These are phyloP conservation scores for Xanthoconium separans DNA, from an alignment of 1,284 basidiomycete species.

Conservation along the genomic window DNA sequence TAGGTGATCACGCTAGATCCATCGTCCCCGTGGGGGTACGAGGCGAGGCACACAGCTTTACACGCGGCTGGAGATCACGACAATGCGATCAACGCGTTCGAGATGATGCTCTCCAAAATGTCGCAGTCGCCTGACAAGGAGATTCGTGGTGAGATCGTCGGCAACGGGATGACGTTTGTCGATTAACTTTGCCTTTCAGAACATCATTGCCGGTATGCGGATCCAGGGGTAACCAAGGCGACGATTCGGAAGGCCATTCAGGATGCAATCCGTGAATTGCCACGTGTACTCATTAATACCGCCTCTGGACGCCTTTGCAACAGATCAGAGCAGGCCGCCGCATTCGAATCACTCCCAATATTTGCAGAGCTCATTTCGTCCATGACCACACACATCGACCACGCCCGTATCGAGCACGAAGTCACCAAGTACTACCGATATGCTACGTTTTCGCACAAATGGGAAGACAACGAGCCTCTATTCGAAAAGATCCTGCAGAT, in stretches of 20 bases:
- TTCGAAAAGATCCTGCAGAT: background rate
- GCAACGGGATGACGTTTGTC: fast-evolving
- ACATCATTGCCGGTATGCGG: background rate
- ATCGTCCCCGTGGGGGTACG: background rate
- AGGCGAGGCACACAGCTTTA: background rate
- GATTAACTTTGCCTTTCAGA: background rate
- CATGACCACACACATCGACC: background rate
- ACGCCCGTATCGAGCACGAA: background rate
- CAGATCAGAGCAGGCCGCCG: background rate
- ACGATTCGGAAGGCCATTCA: background rate
- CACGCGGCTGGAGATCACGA: background rate
- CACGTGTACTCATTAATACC: constrained; percentile 8
- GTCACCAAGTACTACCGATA: constrained; percentile 1
- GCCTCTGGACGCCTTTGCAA: constrained; percentile 4
- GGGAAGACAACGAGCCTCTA: background rate
- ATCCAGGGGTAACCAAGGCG: background rate
- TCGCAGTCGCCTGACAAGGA: background rate
- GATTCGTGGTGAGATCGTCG: background rate
- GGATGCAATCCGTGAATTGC: background rate
- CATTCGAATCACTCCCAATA: background rate
- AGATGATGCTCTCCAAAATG: background rate
- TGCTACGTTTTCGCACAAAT: constrained; percentile 4
- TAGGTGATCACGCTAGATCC: background rate
- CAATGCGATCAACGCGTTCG: background rate
- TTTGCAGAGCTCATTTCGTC: constrained; percentile 1